phyloP scores from a whole-genome alignment of 2,329 filamentous ascomycete species.

The Fusarium sp. region DNA sequence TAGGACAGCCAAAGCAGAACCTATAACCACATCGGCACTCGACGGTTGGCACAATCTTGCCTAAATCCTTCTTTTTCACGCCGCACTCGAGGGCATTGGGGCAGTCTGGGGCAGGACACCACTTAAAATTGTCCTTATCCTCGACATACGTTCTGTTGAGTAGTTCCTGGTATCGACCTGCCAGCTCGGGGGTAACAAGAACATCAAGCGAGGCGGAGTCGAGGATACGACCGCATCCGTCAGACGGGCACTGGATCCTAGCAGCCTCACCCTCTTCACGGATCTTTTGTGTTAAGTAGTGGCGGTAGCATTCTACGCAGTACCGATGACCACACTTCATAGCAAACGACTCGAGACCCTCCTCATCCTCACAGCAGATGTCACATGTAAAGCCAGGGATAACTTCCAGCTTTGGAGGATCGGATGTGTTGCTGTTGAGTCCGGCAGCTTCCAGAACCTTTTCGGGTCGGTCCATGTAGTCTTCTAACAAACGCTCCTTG shows the following conservation, averaged over 20 bases:
- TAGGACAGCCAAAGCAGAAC: conserved; percentile 95
- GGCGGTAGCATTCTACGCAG: conserved; percentile 90
- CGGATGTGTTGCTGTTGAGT: conserved; percentile 72
- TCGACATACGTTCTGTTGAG: conserved; percentile 96
- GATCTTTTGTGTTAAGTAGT: conserved; percentile 94
- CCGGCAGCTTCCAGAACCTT: conserved; percentile 87
- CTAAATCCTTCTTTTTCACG: conserved; percentile 88
- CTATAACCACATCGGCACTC: conserved; percentile 83
- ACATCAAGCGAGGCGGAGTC: conserved; percentile 89
- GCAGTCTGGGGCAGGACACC: conserved; percentile 98
- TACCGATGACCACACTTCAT: conserved; percentile 96
- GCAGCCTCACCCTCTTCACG: conserved; percentile 94
- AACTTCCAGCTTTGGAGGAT: conserved; percentile 74
- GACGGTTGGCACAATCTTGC: conserved; percentile 88
- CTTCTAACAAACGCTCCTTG: conserved; percentile 92
- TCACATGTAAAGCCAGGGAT: conserved; percentile 87
- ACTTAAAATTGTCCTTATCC: conserved; percentile 94
- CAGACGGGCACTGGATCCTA: conserved; percentile 90
- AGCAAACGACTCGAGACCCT: conserved; percentile 82
- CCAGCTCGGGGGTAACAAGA: conserved; percentile 69
- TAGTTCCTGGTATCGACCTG: conserved; percentile 79
- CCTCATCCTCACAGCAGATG: conserved; percentile 93
- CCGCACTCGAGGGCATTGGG: conserved; percentile 89
- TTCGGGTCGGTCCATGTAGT: conserved; percentile 91
- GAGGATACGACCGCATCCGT: conserved; percentile 88